These are phyloP conservation scores for Teratosphaeria zuluensis DNA, from an alignment of 2,329 filamentous ascomycete species.

Conservation along the genomic window DNA sequence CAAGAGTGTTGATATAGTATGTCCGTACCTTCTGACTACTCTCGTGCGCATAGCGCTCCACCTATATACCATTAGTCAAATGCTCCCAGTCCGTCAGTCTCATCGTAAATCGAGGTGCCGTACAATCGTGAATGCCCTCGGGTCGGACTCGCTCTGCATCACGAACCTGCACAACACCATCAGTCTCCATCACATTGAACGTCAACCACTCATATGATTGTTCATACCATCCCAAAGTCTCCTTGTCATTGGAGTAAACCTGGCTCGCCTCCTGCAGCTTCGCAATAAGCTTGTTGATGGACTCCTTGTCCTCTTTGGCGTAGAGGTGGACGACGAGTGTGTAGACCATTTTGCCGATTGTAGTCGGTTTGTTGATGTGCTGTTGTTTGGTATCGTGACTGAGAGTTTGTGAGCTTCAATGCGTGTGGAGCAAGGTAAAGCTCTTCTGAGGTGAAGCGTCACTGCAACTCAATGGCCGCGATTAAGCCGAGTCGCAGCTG, in stretches of 20 bases:
- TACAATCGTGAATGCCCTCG: constrained; percentile 60
- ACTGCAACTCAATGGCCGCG: neutral
- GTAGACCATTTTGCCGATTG: constrained; percentile 33
- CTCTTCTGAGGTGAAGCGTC: neutral
- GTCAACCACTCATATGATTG: too few relatives aligned
- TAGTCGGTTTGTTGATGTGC: neutral
- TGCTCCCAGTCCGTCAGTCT: too few relatives aligned
- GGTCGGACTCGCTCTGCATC: constrained; percentile 63
- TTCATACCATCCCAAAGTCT: constrained; percentile 40
- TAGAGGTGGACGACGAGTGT: constrained; percentile 61
- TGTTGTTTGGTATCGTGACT: neutral
- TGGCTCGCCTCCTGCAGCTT: constrained; percentile 68
- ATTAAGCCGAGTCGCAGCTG: neutral
- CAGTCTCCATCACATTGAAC: neutral
- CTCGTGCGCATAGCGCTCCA: constrained; percentile 63
- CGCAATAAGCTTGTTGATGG: constrained; percentile 56
- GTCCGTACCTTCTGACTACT: constrained; percentile 38
- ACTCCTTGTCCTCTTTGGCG: constrained; percentile 55
- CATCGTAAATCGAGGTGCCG: too few relatives aligned
- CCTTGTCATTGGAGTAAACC: constrained; percentile 62
- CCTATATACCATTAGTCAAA: neutral
- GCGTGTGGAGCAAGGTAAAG: neutral
- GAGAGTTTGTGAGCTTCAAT: neutral
- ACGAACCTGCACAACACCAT: constrained; percentile 50
- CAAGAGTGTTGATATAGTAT: too few relatives aligned